A percentile compares a stretch with the other conserved stretches of the same genome.
Conservation (phyloP, 202 grass and related monocot species). For the Zoysia matrella region DNA sequence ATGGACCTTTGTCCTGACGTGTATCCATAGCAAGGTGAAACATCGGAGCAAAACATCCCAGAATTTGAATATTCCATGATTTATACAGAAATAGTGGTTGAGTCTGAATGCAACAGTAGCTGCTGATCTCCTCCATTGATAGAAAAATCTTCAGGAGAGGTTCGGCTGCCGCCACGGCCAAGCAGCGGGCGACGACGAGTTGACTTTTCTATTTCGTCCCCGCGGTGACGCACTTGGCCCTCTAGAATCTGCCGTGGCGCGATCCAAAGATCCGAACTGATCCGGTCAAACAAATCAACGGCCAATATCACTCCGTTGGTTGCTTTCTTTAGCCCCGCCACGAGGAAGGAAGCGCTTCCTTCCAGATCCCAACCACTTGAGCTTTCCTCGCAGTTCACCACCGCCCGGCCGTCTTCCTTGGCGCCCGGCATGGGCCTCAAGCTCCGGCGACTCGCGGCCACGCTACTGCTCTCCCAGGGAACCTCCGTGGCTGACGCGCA, state of each 20-base stretch:
- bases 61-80: too few species aligned
- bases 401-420: neutral
- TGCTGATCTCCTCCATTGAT: neutral
- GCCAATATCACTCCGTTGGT: neutral
- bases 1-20: too few species aligned
- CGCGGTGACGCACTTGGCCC: neutral
- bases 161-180: neutral
- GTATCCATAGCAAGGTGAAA: neutral
- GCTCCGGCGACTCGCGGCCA: slow-evolving; percentile 67
- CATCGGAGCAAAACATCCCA: neutral
- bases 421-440: slow-evolving; percentile 64
- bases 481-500: slow-evolving; percentile 50
- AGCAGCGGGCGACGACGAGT: neutral
- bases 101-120: neutral
- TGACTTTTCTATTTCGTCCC: slow-evolving; percentile 12
- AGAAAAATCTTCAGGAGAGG: neutral
- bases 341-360: neutral
- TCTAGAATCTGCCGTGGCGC: neutral
- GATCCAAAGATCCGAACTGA: neutral
- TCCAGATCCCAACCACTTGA: neutral
- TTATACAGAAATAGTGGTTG: neutral
- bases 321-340: neutral
- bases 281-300: slow-evolving; percentile 31
- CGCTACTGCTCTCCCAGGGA: slow-evolving; percentile 28
- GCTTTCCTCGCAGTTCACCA: neutral